Evolutionary conservation across 1,139 yeast genomes (phyloP), one percentile per base, ranked within the genome.

Genomic region (Kodamaea arcana): DNA sequence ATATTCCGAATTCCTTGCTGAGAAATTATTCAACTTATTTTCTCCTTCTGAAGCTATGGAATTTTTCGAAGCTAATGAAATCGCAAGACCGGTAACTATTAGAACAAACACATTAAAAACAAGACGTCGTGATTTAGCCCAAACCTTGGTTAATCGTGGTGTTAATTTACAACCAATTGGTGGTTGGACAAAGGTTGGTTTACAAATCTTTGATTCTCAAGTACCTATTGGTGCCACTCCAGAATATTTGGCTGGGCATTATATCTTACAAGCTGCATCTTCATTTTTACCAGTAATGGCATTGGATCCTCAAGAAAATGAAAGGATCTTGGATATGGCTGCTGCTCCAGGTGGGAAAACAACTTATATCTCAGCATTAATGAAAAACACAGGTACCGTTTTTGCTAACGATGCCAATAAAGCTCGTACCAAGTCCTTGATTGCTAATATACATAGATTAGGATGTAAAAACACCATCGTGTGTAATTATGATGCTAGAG

Each of bases 321-420:
- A 94, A 64, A 81, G 98, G 55, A 72, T 94, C 32, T 72, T 94
- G 46, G 99, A 94, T 67, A 94, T 94, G 98, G 98, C 99, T 28
- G 95, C 98, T 40, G 97, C 99, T 15, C 99, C 99, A 47, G 99
- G 99, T 69, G 99, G 99, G 63, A 94, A 94, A 58, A 88, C 98
- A 9, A 92, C 99, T 2, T 92, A 88, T 56, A 81, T 94, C 39
- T 81, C 96, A 28, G 98, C 98, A 1, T 66, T 90, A 63, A 92
- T 92, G 97, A 94, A 94, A 58, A 94, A 92, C 60, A 92, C 98
- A 3, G 99, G 99, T 24, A 82, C 94, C 59, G 84, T 94, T 13
- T 90, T 94, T 58, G 99, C 99, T 37, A 94, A 94, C 61, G 99
- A 94, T 67, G 84, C 95, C 41, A 90, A 87, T 68, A 92, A 90